Base-by-base conservation (phyloP, 2,329 filamentous ascomycete genomes). In the Tolypocladium capitatum region DNA sequence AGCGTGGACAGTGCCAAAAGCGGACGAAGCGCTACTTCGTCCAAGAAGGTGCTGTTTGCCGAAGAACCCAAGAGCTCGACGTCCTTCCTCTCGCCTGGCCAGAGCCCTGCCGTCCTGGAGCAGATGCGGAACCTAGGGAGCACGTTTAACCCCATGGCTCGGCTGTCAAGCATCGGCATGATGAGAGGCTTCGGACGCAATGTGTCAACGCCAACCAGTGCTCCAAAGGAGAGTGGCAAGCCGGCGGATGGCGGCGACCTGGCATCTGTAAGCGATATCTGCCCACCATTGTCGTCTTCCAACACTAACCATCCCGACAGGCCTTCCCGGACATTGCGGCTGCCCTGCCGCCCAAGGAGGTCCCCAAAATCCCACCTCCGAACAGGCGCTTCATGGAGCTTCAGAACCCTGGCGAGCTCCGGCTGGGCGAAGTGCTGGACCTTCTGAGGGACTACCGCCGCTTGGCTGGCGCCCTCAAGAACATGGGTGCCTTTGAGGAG, bases 51-150 rank as follows among this genome's bases (percentile, higher is more conserved):
- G 8, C 62, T 71, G 2, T 78, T 80, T 52, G 65, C 65, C 6
- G 72, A 70, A 35, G 62, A 75, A 42, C 8, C 52, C 27, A 63
- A 61, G 41, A 8, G 53, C 28, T 40, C 53, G 18, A 45, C 52
- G 1, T 20, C 53, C 9, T 43, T 54, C 3, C 43, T 56, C 20
- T 48, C 52, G 2, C 28, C 58, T 1, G 52, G 51, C 8, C 59
- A 60, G 48, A 62, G 60, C 45, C 81, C 83, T 3, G 81, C 84
- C 30, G 65, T 81, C 13, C 77, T 94, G 2, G 87, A 94, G 53
- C 87, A 86, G 13, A 83, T 94, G 70, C 81, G 86, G 47, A 91
- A 78, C 60, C 74, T 94, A 51, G 83, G 87, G 34, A 92, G 77
- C 61, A 83, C 83, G 1, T 70, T 94, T 32, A 94, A 94, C 57